These are phyloP conservation scores for Barnettozyma pratensis DNA, from an alignment of 805 yeast species.

Conservation along the genomic window DNA sequence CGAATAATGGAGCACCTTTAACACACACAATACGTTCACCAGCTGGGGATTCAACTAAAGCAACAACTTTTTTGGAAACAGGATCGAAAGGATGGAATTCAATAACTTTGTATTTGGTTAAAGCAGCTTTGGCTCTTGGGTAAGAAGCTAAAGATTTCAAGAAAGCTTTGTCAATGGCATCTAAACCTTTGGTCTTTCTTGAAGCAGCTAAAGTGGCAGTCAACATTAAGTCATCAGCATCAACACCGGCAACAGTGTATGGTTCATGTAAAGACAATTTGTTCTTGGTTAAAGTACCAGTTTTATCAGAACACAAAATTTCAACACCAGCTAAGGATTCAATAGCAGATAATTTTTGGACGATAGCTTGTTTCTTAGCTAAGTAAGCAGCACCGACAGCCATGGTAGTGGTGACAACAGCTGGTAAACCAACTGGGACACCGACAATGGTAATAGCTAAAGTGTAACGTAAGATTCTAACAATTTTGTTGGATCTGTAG, in stretches of 20 bases:
- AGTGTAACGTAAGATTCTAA: slow-evolving; percentile 84
- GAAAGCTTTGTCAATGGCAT: slow-evolving; percentile 96
- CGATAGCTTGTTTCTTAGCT: slow-evolving; percentile 96
- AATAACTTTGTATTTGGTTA: slow-evolving; percentile 88
- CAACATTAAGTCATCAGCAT: slow-evolving; percentile 91
- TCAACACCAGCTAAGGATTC: slow-evolving; percentile 98
- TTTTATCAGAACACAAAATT: slow-evolving; percentile 95
- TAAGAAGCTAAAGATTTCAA: slow-evolving; percentile 80
- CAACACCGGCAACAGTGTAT: slow-evolving; percentile 96
- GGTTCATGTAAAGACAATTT: slow-evolving; percentile 94
- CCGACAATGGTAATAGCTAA: slow-evolving; percentile 95
- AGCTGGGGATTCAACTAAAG: slow-evolving; percentile 91
- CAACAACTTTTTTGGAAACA: slow-evolving; percentile 94
- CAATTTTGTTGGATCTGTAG: slow-evolving; percentile 88
- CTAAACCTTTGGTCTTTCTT: slow-evolving; percentile 96
- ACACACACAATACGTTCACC: slow-evolving; percentile 95
- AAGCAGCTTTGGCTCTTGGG: slow-evolving; percentile 90
- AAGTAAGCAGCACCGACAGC: slow-evolving; percentile 99
- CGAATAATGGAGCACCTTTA: slow-evolving; percentile 98
- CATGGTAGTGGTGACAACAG: slow-evolving; percentile 97
- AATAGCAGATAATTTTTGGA: slow-evolving; percentile 93
- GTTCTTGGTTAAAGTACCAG: slow-evolving; percentile 97
- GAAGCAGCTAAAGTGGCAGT: slow-evolving; percentile 98
- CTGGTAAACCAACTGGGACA: slow-evolving; percentile 98
- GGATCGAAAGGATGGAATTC: slow-evolving; percentile 98